Base-by-base conservation (phyloP, 495 filamentous ascomycete species). In the Emericellopsis terricola region DNA sequence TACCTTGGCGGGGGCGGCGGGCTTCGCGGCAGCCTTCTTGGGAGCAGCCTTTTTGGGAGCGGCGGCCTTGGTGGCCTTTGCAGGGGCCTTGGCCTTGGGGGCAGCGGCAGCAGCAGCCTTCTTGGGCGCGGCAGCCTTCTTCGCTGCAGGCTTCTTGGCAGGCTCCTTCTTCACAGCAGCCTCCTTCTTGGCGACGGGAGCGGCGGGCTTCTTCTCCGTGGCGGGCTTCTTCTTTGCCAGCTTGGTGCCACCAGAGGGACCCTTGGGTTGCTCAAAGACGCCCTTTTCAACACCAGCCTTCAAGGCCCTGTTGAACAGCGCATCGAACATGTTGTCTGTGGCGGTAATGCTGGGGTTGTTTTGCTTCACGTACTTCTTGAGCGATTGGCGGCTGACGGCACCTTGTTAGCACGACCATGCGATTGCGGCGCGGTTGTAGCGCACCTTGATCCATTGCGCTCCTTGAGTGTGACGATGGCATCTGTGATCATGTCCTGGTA, bases 311-410 rank as follows among this genome's bases (percentile, higher is more conserved):
- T 94, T 96, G 73, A 99, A 84, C 46, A 87, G 76, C 42, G 71
- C 69, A 52, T 89, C 86, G 55, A 96, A 96, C 51, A 73, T 73
- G 31, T 63, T 64, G 46, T 78, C 73, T 21, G 62, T 68, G 34
- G 73, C 69, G 37, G 63, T 65, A 55, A 91, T 71, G 53, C 76
- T 80, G n/a, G n/a, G n/a, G 73, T 96, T 94, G 78, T 99, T 96
- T 46, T 80, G 74, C 56, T 71, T 69, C 49, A 99, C 81, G 64
- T 96, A 99, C 59, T 99, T 94, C 79, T 94, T 94, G 54, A 99
- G 74, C 18, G 81, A 79, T 56, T 86, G 78, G 45, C 89, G 91
- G 62, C 89, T 97, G 52, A 17, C 47, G 33, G 33, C 17, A 26
- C 28, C 31, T 28, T 34, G 50, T 60, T 47, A 62, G 68, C 55